Conservation (phyloP, 139 green algal species). For the Closterium sp. region DNA sequence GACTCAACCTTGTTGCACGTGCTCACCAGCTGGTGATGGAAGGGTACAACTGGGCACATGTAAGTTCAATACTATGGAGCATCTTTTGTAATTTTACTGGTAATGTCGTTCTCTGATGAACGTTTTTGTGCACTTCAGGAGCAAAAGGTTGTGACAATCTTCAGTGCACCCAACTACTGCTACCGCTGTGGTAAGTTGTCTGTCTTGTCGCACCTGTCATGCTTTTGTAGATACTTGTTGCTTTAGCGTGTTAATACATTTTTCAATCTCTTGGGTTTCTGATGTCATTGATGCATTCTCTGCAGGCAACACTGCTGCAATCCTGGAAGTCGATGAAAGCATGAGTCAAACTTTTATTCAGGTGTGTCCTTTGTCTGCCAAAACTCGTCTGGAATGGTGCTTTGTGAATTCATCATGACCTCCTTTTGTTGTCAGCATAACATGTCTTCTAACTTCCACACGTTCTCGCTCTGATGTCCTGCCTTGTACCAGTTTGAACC, state of each 20-base stretch:
- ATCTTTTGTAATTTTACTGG: not conserved
- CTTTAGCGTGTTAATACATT: too few relatives aligned
- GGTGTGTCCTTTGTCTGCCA: not conserved
- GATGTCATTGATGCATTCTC: not conserved
- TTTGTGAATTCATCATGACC: too few relatives aligned
- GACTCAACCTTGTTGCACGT: slow-evolving; percentile 84
- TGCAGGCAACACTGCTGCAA: slow-evolving; percentile 74
- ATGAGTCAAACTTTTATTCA: slow-evolving; percentile 89
- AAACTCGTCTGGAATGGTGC: too few relatives aligned
- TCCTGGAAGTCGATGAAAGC: slow-evolving; percentile 95
- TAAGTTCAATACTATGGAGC: not conserved
- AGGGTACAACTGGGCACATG: slow-evolving; percentile 70
- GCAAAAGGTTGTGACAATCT: slow-evolving; percentile 96
- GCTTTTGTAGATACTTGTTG: too few relatives aligned
- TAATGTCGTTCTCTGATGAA: not conserved
- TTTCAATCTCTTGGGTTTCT: slow-evolving; percentile 1
- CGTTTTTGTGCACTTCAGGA: slow-evolving; percentile 67
- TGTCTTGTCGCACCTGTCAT: too few relatives aligned
- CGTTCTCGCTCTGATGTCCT: not conserved
- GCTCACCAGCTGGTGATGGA: slow-evolving; percentile 99
- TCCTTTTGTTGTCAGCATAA: too few relatives aligned
- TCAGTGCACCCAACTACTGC: slow-evolving; percentile 99
- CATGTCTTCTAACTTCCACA: not conserved
- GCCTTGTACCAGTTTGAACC: slow-evolving; percentile 89
- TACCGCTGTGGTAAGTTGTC: slow-evolving; percentile 45